Percentiles rank a stretch among this genome's conserved stretches.
These are phyloP conservation scores for Pseudogymnoascus sp. DNA, from an alignment of 2,329 filamentous ascomycete species.

Conservation along the genomic window DNA sequence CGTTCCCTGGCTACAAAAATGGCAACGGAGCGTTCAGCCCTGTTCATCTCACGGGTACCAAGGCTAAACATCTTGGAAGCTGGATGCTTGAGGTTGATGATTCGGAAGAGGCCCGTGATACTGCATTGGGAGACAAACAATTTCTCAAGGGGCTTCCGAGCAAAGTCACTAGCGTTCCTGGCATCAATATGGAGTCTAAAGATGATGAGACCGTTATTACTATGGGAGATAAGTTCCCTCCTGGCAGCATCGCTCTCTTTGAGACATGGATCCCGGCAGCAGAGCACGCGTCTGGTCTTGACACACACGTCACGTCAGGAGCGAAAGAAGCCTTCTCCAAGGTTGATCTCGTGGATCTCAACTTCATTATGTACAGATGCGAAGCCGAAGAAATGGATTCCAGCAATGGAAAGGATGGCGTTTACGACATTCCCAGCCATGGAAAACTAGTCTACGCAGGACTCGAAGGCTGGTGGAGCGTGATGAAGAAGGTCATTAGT, in stretches of 20 bases:
- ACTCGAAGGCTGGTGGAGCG: conserved; percentile 97
- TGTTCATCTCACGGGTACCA: conserved; percentile 75
- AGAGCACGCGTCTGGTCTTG: conserved; percentile 75
- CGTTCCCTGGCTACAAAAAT: conserved; percentile 83
- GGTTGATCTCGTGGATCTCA: conserved; percentile 73
- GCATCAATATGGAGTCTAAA: conserved; percentile 64
- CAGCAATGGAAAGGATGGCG: conserved; percentile 74
- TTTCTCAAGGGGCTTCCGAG: conserved; percentile 78
- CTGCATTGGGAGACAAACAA: conserved; percentile 60
- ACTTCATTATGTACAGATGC: conserved; percentile 84
- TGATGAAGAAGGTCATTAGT: conserved; percentile 73
- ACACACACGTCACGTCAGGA: conserved; percentile 78
- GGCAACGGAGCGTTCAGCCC: conserved; percentile 74
- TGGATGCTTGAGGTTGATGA: conserved; percentile 88
- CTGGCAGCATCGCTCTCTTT: conserved; percentile 89
- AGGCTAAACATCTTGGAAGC: conserved; percentile 76
- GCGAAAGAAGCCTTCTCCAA: conserved; percentile 70
- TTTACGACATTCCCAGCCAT: conserved; percentile 76
- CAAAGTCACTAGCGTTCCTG: conserved; percentile 65
- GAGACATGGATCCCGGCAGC: conserved; percentile 91
- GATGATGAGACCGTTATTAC: conserved; percentile 71
- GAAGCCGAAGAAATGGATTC: conserved; percentile 81
- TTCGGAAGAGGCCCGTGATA: conserved; percentile 59
- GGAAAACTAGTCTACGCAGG: conserved; percentile 89
- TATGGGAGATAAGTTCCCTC: conserved; percentile 76